Evolutionary conservation across 768 basidiomycete genomes (phyloP).

Genomic region (Asterophora lycoperdoides): DNA sequence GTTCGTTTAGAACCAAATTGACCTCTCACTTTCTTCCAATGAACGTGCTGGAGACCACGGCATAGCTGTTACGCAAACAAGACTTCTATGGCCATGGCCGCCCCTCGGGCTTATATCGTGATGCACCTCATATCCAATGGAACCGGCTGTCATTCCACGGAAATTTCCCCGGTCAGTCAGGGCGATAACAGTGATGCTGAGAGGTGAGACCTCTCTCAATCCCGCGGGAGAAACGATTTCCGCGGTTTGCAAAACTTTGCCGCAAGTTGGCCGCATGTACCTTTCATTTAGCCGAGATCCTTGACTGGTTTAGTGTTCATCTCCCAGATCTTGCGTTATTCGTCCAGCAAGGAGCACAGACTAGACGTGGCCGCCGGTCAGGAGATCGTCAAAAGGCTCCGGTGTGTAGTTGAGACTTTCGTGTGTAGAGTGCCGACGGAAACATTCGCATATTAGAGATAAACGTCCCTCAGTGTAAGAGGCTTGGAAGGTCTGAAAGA

Average conservation of each 20-base stretch:
- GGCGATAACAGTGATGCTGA: slow-evolving; percentile 32
- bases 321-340: not conserved
- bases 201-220: slow-evolving; percentile 13
- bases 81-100: slow-evolving; percentile 17
- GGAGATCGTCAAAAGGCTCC: not conserved
- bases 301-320: not conserved
- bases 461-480: no score
- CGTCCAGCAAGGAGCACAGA: not conserved
- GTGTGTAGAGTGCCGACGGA: not conserved
- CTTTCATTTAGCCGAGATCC: not conserved
- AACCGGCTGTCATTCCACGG: slow-evolving; percentile 33
- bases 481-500: no score
- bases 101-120: slow-evolving; percentile 30
- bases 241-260: slow-evolving; percentile 17
- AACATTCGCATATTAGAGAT: no score
- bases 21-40: slow-evolving; percentile 36
- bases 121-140: slow-evolving; percentile 20
- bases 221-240: slow-evolving; percentile 23
- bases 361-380: not conserved
- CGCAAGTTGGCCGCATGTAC: slow-evolving; percentile 9
- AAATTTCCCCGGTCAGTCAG: slow-evolving; percentile 30
- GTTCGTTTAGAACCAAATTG: not conserved
- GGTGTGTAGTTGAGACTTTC: no score
- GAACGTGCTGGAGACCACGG: slow-evolving; percentile 36
- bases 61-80: slow-evolving; percentile 21